These are phyloP conservation scores for Ophiosphaerella korrae DNA, from an alignment of 2,329 filamentous ascomycete species.

Conservation along the genomic window DNA sequence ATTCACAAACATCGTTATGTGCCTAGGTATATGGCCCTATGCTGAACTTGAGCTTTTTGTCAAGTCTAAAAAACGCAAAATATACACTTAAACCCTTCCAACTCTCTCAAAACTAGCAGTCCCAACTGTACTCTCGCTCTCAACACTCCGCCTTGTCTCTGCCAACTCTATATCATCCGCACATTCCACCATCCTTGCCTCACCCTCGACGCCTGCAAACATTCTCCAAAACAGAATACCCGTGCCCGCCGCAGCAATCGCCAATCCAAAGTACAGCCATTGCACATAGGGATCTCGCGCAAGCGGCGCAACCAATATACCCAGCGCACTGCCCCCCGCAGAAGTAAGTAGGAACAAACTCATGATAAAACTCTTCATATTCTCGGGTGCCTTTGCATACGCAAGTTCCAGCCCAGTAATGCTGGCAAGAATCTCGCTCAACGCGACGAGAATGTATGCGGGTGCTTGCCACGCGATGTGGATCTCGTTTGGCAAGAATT, in stretches of 20 bases:
- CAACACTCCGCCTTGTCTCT: neutral
- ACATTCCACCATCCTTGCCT: slow-evolving; percentile 1
- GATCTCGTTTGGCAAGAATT: slow-evolving; percentile 48
- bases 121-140: slow-evolving; percentile 5
- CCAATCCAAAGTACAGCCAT: slow-evolving; percentile 69
- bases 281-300: slow-evolving; percentile 68
- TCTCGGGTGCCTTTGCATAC: slow-evolving; percentile 53
- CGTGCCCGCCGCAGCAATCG: slow-evolving; percentile 53
- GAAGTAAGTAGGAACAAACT: slow-evolving; percentile 66
- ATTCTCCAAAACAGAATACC: slow-evolving; percentile 60
- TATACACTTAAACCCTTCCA: neutral
- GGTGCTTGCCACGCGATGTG: slow-evolving; percentile 54
- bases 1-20: too few species aligned
- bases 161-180: slow-evolving; percentile 23
- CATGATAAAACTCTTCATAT: slow-evolving; percentile 57
- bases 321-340: slow-evolving; percentile 64
- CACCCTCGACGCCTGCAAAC: slow-evolving; percentile 44
- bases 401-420: slow-evolving; percentile 56
- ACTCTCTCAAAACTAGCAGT: neutral
- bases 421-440: slow-evolving; percentile 54
- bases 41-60: neutral
- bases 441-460: slow-evolving; percentile 53
- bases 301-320: slow-evolving; percentile 64
- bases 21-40: too few species aligned
- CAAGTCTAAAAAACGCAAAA: neutral